These are phyloP conservation scores for Amylostereum areolatum DNA, from an alignment of 1,284 basidiomycete species.

Conservation along the genomic window DNA sequence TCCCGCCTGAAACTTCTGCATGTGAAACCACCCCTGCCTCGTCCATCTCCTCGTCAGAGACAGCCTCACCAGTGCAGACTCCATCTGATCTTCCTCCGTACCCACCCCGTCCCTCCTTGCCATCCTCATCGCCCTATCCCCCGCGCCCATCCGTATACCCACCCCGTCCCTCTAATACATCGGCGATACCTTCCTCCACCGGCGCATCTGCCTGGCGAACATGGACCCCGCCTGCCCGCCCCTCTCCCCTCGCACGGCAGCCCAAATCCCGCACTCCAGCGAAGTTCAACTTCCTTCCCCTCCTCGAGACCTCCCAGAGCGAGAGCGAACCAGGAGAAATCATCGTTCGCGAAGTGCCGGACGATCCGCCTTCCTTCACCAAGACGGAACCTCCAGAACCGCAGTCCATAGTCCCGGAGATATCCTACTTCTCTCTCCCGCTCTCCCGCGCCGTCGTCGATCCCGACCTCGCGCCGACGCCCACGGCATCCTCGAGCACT, in stretches of 20 bases:
- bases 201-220: not conserved
- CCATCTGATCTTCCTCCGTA: not conserved
- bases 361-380: no score
- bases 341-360: not conserved
- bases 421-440: not conserved
- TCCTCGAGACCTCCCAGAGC: constrained; percentile 8
- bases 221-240: not conserved
- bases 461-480: not conserved
- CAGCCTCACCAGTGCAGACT: no score
- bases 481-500: not conserved
- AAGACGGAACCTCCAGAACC: no score
- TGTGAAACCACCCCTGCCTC: not conserved
- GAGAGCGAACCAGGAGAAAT: not conserved
- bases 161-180: no score
- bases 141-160: not conserved
- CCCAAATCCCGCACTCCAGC: not conserved
- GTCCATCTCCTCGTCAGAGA: constrained; percentile 4
- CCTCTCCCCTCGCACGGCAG: not conserved
- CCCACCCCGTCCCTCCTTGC: not conserved
- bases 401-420: no score
- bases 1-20: constrained; percentile 1
- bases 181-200: no score
- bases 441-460: not conserved
- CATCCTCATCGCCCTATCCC: not conserved
- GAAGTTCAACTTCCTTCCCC: constrained; percentile 13